Evolutionary conservation across 805 yeast species (phyloP).

Genomic region (Saturnispora silvae): DNA sequence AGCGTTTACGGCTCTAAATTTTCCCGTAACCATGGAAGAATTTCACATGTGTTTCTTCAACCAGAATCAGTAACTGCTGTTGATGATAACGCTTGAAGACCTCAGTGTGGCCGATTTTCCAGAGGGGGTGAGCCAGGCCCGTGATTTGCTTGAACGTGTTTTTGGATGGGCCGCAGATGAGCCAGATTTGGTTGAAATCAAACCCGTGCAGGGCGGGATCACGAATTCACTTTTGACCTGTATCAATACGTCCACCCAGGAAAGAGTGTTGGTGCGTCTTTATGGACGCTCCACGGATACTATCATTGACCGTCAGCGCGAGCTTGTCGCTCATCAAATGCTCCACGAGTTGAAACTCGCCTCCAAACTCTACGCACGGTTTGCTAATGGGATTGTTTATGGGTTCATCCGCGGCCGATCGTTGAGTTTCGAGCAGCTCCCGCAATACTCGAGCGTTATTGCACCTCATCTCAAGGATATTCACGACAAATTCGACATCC

Average conservation of each 20-base stretch:
- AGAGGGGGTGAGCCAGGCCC: too few species aligned
- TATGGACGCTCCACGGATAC: constrained; percentile 66
- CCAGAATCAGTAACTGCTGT: too few species aligned
- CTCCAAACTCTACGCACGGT: constrained; percentile 56
- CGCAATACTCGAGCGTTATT: constrained; percentile 30
- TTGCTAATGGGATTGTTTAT: constrained; percentile 63
- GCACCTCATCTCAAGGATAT: constrained; percentile 62
- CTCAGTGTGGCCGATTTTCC: too few species aligned
- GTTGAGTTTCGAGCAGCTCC: constrained; percentile 42
- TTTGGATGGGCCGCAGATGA: constrained; percentile 15
- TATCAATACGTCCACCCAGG: constrained; percentile 16
- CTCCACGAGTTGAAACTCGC: constrained; percentile 52
- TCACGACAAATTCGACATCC: constrained; percentile 33
- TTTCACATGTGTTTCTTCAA: too few species aligned
- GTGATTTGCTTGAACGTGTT: not conserved
- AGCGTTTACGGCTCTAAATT: too few species aligned
- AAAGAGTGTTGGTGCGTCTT: constrained; percentile 49
- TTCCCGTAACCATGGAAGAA: too few species aligned
- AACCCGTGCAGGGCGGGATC: constrained; percentile 50
- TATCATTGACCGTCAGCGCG: constrained; percentile 66
- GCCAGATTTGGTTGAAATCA: constrained; percentile 24
- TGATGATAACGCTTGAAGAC: too few species aligned
- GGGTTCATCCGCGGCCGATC: constrained; percentile 61
- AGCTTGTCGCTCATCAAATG: constrained; percentile 58
- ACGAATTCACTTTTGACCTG: constrained; percentile 51